A percentile compares a stretch with the other conserved stretches of the same genome.
phyloP scores from a whole-genome alignment of 176 grass and related monocot genomes.

The Cymbopogon citratus region DNA sequence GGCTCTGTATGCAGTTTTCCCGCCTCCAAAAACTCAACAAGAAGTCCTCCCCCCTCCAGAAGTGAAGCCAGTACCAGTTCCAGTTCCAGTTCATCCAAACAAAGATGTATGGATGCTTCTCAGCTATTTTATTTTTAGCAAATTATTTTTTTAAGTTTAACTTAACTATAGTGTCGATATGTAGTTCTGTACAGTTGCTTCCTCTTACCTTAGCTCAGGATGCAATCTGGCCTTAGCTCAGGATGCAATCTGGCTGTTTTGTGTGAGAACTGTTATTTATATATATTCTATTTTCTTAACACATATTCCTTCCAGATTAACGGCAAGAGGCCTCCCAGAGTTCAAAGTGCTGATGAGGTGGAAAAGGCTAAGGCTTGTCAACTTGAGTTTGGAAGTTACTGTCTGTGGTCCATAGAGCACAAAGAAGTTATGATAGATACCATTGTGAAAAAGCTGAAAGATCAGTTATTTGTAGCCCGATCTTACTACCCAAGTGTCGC shows the following conservation, averaged over 20 bases:
- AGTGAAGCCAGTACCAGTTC: constrained; percentile 27
- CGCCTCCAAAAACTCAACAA: constrained; percentile 38
- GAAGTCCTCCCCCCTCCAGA: constrained; percentile 40
- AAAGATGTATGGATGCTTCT: constrained; percentile 41
- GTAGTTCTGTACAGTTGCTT: background rate
- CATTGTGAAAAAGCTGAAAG: constrained; percentile 77
- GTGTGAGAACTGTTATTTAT: background rate
- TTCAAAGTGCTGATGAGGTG: constrained; percentile 63
- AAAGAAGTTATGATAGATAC: constrained; percentile 86
- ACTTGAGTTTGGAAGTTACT: constrained; percentile 94
- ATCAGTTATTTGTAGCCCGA: constrained; percentile 89
- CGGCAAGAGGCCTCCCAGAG: constrained; percentile 29
- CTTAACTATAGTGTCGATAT: background rate
- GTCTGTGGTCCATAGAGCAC: constrained; percentile 91
- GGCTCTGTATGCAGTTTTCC: constrained; percentile 42
- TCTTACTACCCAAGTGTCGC: constrained; percentile 93
- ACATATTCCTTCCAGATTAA: constrained; percentile 36
- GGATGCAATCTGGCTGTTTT: constrained; percentile 1
- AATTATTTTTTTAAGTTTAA: constrained; percentile 14
- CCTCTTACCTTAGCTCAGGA: background rate
- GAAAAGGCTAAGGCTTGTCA: constrained; percentile 78
- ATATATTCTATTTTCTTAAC: background rate
- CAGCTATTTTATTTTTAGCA: background rate
- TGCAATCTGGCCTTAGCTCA: constrained; percentile 12
- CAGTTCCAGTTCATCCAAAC: constrained; percentile 18